phyloP scores from a whole-genome alignment of 2,329 filamentous ascomycete genomes.

The Colletotrichum neosansevieriae region DNA sequence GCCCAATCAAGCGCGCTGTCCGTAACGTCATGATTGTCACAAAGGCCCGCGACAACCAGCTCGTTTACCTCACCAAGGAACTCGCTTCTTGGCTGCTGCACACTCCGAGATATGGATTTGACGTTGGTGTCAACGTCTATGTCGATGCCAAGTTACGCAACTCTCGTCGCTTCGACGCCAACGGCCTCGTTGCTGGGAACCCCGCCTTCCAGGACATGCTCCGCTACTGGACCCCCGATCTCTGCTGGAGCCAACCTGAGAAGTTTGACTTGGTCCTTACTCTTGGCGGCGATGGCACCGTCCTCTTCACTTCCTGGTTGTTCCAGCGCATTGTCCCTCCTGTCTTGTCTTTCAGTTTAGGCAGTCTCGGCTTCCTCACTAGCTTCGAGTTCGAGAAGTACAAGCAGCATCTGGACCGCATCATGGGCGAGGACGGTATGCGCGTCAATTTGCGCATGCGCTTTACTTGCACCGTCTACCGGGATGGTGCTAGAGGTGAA shows the following conservation, averaged over 20 bases:
- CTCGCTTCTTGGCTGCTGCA: constrained; percentile 87
- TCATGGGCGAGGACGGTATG: constrained; percentile 97
- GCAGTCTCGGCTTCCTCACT: constrained; percentile 88
- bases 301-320: constrained; percentile 91
- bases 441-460: constrained; percentile 98
- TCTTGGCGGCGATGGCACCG: constrained; percentile 87
- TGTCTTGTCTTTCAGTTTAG: constrained; percentile 85
- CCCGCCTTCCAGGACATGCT: constrained; percentile 85
- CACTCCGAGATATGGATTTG: constrained; percentile 89
- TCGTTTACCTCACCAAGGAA: constrained; percentile 90
- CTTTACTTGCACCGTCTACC: constrained; percentile 97
- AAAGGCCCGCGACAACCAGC: constrained; percentile 93
- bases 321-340: constrained; percentile 91
- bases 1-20: constrained; percentile 92
- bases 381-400: constrained; percentile 90
- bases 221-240: constrained; percentile 94
- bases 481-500: constrained; percentile 70
- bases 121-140: constrained; percentile 95
- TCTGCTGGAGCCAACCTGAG: constrained; percentile 94
- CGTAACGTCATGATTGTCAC: constrained; percentile 98
- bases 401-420: constrained; percentile 84
- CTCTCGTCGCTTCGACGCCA: constrained; percentile 87
- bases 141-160: constrained; percentile 95
- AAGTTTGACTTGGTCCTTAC: constrained; percentile 95
- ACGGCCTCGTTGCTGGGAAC: constrained; percentile 79